Conservation (phyloP, 306 rosid genomes). For the Spatholobus suberectus region DNA sequence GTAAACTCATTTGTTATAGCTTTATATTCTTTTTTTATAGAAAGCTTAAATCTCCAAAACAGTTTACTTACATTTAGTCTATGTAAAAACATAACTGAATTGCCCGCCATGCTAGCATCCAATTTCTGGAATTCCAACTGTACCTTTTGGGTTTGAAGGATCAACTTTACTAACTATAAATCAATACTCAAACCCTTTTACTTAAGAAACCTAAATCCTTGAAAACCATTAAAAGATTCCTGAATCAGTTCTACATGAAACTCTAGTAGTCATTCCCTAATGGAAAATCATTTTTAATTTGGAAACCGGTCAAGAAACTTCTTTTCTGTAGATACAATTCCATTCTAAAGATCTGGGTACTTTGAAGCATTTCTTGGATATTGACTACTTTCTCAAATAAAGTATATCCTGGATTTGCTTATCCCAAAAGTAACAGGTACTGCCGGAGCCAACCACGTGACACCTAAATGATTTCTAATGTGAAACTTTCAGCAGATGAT, state of each 20-base stretch:
- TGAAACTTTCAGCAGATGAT: not conserved
- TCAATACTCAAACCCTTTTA: not conserved
- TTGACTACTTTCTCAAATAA: not conserved
- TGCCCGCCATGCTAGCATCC: not conserved
- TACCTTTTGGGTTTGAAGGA: not conserved
- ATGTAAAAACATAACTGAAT: not conserved
- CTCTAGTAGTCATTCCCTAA: not conserved
- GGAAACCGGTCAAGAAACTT: not conserved
- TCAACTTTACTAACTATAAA: not conserved
- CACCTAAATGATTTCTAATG: not conserved
- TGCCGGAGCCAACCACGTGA: not conserved
- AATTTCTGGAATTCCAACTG: not conserved
- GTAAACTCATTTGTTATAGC: not conserved
- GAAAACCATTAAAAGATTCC: no score
- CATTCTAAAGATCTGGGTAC: not conserved
- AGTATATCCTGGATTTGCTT: not conserved
- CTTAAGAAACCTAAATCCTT: not conserved
- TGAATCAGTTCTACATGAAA: not conserved
- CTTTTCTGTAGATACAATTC: no score
- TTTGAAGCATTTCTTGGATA: not conserved
- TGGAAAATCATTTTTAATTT: constrained; percentile 2
- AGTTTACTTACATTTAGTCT: not conserved
- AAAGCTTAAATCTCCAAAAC: not conserved
- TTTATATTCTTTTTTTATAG: not conserved
- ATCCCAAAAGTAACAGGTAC: not conserved